Conservation (phyloP, 1,284 basidiomycete species). For the Fomitopsis palustris region DNA sequence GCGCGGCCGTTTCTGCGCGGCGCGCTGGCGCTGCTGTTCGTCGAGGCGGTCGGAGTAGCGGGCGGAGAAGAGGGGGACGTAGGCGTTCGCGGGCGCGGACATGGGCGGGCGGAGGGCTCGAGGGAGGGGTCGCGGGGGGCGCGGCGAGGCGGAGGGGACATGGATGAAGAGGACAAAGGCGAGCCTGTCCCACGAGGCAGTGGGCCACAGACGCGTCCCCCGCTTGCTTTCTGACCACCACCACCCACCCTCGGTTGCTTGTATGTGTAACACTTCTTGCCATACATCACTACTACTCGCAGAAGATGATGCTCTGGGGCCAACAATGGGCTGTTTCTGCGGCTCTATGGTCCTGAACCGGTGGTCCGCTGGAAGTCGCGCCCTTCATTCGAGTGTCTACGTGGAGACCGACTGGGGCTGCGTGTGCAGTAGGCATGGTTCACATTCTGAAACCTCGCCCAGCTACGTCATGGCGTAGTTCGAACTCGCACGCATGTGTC, state of each 20-base stretch:
- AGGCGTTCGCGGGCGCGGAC: neutral
- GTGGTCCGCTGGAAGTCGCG: no score
- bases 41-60: conserved; percentile 1
- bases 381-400: no score
- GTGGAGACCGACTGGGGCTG: no score
- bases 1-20: neutral
- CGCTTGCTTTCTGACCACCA: neutral
- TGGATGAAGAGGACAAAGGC: neutral
- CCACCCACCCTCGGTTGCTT: neutral
- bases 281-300: no score
- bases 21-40: neutral
- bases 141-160: neutral
- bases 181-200: neutral
- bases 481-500: neutral
- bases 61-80: neutral
- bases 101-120: neutral
- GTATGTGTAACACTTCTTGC: no score
- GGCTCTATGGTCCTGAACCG: no score
- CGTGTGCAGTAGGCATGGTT: no score
- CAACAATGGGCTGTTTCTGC: no score
- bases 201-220: neutral
- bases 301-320: no score
- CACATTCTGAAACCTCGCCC: no score
- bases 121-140: no score
- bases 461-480: no score